These are phyloP conservation scores for Leucosporidium scottii DNA, from an alignment of 768 basidiomycete species.

Conservation along the genomic window DNA sequence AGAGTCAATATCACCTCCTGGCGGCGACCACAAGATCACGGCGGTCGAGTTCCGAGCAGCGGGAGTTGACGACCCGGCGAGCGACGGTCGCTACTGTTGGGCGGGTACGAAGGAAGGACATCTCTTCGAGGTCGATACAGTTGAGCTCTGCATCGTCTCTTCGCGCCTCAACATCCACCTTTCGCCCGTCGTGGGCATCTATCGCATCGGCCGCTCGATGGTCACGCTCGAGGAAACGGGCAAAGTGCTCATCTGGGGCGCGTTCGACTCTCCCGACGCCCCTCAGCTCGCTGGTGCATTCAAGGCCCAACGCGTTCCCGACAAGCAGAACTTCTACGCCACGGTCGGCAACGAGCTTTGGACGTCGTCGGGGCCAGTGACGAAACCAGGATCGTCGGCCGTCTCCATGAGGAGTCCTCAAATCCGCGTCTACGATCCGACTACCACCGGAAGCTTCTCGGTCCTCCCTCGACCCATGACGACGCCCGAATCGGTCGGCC, in stretches of 20 bases:
- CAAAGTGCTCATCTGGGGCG: constrained; percentile 63
- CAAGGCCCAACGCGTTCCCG: constrained; percentile 52
- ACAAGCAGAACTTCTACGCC: constrained; percentile 73
- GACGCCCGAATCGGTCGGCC: constrained; percentile 59
- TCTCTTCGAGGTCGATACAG: constrained; percentile 71
- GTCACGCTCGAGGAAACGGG: constrained; percentile 77
- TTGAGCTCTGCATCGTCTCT: constrained; percentile 54
- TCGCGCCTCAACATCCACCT: constrained; percentile 59
- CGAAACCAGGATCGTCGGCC: constrained; percentile 45
- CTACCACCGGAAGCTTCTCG: constrained; percentile 23
- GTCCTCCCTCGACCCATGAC: constrained; percentile 40
- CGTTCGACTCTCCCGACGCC: not conserved
- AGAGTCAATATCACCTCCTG: constrained; percentile 56
- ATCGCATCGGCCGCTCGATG: constrained; percentile 64
- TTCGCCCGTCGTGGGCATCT: constrained; percentile 62
- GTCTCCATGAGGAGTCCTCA: constrained; percentile 42
- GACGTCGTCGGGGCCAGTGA: constrained; percentile 54
- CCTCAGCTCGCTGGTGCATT: not conserved
- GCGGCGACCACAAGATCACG: constrained; percentile 65
- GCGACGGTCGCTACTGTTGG: constrained; percentile 66
- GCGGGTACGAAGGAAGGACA: constrained; percentile 85
- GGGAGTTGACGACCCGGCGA: constrained; percentile 1
- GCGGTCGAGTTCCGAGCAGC: constrained; percentile 63
- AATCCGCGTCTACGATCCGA: constrained; percentile 68
- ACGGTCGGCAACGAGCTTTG: constrained; percentile 71